Evolutionary conservation across 1,139 yeast species (phyloP), one percentile per base, ranked within the genome.

Genomic region (Taphrina confusa): DNA sequence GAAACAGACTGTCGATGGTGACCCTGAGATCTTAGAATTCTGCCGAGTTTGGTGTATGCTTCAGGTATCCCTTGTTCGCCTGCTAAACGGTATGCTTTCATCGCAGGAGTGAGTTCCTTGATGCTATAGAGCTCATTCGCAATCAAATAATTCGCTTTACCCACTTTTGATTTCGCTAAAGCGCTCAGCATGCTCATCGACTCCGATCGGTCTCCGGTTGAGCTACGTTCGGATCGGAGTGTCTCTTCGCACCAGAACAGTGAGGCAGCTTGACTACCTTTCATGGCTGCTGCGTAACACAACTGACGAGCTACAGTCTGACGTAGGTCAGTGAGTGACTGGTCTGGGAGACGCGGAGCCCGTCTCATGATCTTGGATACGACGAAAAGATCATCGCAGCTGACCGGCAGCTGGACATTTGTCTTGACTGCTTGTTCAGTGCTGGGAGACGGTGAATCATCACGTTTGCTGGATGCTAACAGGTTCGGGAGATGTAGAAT

Each of bases 191-290:
- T 25, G 12, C 23, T 16, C 40, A 56, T 44, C 1, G 60, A 54
- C 23, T 45, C 45, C 9, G 18, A 39, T 8, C 14, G 18, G 23
- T 46, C 60, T 11, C 12, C 40, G 4, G 22, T 4, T 2, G 54
- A 31, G 2, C 27, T 4, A 16, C 25, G 11, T 6, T 18, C 3
- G 14, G 40, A 9, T 5, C 51, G 30, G 27, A 54, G 9, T 25
- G 51, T 44, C 45, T 54, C 58, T 27, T 54, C 58, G 25, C 36
- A 22, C 58, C 58, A 54, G 25, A 54, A 54, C 12, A 54, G 33
- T 1, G 20, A 9, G 5, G 58, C 58, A 8, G 37, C 25, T 18
- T 34, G 34, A n/a, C 16, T 31, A 6, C 58, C 51, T 23, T n/a
- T 18, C 12, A 28, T 25, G 11, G 51, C 51, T 2, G 58, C 42